A percentile compares a stretch with the other conserved stretches of the same genome.
Evolutionary conservation across 345 rosid genomes (phyloP).

Genomic region (Barbarea vulgaris): DNA sequence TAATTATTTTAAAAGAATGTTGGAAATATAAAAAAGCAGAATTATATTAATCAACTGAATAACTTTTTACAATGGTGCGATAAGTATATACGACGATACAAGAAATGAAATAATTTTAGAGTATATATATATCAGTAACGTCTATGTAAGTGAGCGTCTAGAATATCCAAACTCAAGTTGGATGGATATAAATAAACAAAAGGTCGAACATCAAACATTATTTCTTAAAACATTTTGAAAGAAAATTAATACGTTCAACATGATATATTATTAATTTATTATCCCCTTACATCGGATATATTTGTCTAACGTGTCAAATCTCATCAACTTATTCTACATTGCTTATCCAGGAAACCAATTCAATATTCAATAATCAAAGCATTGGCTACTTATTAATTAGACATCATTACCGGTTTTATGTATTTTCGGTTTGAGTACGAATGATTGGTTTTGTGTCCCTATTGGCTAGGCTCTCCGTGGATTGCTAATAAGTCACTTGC

Average conservation of each 20-base stretch:
- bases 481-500: background rate
- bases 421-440: background rate
- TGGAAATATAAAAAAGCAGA: background rate
- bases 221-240: background rate
- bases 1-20: background rate
- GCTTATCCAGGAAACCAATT: conserved; percentile 9
- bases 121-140: background rate
- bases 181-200: background rate
- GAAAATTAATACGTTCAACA: background rate
- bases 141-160: too few relatives aligned
- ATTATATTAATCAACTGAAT: background rate
- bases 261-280: background rate
- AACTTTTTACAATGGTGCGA: background rate
- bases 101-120: background rate
- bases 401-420: conserved; percentile 4
- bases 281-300: conserved; percentile 4
- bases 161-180: too few relatives aligned
- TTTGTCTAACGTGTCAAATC: conserved; percentile 14
- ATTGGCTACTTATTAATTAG: background rate
- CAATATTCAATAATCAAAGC: conserved; percentile 4
- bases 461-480: conserved; percentile 1
- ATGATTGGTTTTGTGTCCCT: conserved; percentile 4
- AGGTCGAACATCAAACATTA: background rate
- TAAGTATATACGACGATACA: background rate
- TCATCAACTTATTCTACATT: conserved; percentile 23